A percentile compares a stretch with the other conserved stretches of the same genome.
Evolutionary conservation across 2,329 filamentous ascomycete species (phyloP).

Genomic region (Fusarium sp.): DNA sequence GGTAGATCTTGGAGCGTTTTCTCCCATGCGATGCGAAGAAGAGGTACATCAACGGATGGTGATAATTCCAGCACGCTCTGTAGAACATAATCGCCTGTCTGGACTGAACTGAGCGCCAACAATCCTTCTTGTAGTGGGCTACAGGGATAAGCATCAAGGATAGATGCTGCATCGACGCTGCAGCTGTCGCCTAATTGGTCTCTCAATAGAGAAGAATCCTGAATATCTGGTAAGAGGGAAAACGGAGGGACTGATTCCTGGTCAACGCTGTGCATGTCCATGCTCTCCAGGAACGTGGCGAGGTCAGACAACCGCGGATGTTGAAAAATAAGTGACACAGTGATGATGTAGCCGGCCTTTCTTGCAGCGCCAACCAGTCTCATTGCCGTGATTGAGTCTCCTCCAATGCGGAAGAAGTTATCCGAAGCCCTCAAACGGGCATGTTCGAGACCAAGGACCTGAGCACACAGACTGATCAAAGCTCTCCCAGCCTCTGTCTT

Average conservation of each 20-base stretch:
- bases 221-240: constrained; percentile 1
- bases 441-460: too few species aligned
- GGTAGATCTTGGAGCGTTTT: constrained; percentile 6
- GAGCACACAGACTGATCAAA: too few species aligned
- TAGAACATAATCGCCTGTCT: constrained; percentile 40
- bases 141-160: constrained; percentile 56
- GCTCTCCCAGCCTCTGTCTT: too few species aligned
- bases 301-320: constrained; percentile 29
- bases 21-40: not conserved
- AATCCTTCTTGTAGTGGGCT: constrained; percentile 57
- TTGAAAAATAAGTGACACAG: constrained; percentile 8
- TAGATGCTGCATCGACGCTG: not conserved
- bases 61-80: not conserved
- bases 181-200: constrained; percentile 1
- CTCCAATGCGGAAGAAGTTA: too few species aligned
- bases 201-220: not conserved
- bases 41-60: not conserved
- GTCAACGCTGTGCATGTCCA: not conserved
- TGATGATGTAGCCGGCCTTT: too few species aligned
- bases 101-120: constrained; percentile 49
- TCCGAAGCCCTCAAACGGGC: too few species aligned
- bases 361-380: too few species aligned
- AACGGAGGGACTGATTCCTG: not conserved
- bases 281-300: not conserved
- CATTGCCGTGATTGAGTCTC: too few species aligned